A percentile compares a stretch with the other conserved stretches of the same genome.
Evolutionary conservation across 2,329 filamentous ascomycete species (phyloP).

Genomic region (Sporothrix luriei): DNA sequence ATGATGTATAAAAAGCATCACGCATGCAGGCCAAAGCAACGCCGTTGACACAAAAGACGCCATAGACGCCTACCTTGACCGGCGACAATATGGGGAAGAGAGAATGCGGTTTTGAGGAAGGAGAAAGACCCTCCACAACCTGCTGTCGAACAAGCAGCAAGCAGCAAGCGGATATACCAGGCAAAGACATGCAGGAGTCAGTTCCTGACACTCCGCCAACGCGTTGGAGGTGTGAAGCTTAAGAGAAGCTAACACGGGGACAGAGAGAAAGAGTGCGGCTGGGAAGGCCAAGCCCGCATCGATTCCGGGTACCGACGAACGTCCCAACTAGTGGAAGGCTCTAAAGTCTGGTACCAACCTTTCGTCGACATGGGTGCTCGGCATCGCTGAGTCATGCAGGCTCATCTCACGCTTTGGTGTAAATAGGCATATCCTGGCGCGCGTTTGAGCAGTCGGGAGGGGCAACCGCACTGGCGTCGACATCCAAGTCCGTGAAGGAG

Average conservation of each 20-base stretch:
- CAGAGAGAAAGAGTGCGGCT: neutral
- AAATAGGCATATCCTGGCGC: neutral
- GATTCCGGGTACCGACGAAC: neutral
- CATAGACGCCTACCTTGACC: neutral
- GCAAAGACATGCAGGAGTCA: neutral
- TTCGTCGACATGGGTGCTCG: neutral
- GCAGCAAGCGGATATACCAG: neutral
- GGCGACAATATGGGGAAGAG: neutral
- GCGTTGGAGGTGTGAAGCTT: neutral
- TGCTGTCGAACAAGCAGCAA: neutral
- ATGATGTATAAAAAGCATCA: neutral
- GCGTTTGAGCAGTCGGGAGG: neutral
- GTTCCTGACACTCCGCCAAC: neutral
- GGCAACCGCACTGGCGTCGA: conserved; percentile 13
- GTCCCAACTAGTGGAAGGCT: neutral
- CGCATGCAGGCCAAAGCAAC: conserved; percentile 16
- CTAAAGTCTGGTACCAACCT: neutral
- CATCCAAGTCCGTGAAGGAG: conserved; percentile 20
- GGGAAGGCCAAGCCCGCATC: neutral
- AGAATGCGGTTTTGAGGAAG: neutral
- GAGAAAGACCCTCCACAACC: neutral
- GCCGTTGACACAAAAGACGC: conserved; percentile 12
- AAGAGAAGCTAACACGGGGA: neutral
- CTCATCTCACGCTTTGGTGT: neutral
- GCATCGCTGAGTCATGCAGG: neutral